Percentiles rank a stretch among this genome's conserved stretches.
These are phyloP conservation scores for Chaetomium olivaceum DNA, from an alignment of 2,329 filamentous ascomycete species.

Conservation along the genomic window DNA sequence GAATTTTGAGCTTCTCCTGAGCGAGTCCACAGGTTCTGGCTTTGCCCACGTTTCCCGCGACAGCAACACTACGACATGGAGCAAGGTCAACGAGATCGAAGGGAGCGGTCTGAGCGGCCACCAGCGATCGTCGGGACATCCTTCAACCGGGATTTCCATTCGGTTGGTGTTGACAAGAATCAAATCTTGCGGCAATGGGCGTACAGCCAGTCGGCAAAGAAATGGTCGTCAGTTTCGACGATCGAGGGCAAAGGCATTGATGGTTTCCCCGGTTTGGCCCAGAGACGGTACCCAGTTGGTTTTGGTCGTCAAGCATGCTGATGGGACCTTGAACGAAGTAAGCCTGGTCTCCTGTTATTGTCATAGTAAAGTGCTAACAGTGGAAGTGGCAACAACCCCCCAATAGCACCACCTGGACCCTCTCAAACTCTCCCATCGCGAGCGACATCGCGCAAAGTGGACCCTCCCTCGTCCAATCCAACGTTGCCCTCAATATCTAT, in stretches of 20 bases:
- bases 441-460: constrained; percentile 26
- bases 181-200: constrained; percentile 22
- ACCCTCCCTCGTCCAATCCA: constrained; percentile 28
- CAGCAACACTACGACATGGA: constrained; percentile 18
- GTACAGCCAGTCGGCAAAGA: constrained; percentile 18
- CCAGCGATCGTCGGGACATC: constrained; percentile 29
- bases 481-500: constrained; percentile 26
- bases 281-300: constrained; percentile 27
- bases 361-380: neutral
- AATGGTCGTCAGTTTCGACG: constrained; percentile 18
- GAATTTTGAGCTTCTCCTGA: constrained; percentile 27
- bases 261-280: constrained; percentile 25
- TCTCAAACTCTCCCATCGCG: constrained; percentile 16
- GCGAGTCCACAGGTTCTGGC: neutral
- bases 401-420: constrained; percentile 21
- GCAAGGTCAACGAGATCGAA: neutral
- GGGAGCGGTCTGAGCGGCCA: constrained; percentile 13
- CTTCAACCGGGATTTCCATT: constrained; percentile 28
- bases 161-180: constrained; percentile 12
- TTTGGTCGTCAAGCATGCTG: constrained; percentile 27
- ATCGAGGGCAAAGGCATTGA: constrained; percentile 20
- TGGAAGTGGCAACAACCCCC: constrained; percentile 20
- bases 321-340: constrained; percentile 30
- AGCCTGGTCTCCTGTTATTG: neutral
- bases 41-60: constrained; percentile 25